These are phyloP conservation scores for Auricularia cornea DNA, from an alignment of 768 basidiomycete genomes.

Conservation along the genomic window DNA sequence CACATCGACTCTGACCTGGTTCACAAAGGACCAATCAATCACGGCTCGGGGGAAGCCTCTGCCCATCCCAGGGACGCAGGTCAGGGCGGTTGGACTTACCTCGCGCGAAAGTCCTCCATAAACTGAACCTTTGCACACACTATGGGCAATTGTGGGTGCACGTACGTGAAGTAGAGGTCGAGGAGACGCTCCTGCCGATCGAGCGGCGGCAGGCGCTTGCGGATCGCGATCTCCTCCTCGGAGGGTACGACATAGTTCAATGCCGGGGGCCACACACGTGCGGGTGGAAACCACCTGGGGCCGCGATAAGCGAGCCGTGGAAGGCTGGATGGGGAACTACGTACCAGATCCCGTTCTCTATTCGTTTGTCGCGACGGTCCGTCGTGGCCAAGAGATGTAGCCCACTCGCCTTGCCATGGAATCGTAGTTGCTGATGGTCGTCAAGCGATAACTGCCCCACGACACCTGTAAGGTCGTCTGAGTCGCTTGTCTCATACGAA, in stretches of 20 bases:
- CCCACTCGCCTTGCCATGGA: conserved; percentile 76
- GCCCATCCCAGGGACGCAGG: background rate
- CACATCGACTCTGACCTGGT: background rate
- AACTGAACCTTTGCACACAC: conserved; percentile 66
- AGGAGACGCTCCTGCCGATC: conserved; percentile 60
- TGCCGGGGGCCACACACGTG: conserved; percentile 83
- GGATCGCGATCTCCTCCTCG: conserved; percentile 2
- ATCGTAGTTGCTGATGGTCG: conserved; percentile 78
- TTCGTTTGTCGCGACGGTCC: conserved; percentile 53
- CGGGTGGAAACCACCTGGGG: conserved; percentile 48
- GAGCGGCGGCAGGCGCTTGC: conserved; percentile 43
- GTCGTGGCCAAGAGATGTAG: conserved; percentile 63
- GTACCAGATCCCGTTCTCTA: conserved; percentile 70
- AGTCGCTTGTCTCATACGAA: conserved; percentile 5
- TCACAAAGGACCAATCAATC: background rate
- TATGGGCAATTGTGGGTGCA: conserved; percentile 73
- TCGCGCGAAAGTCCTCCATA: conserved; percentile 40
- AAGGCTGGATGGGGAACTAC: conserved; percentile 20
- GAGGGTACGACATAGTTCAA: background rate
- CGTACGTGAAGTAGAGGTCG: conserved; percentile 70
- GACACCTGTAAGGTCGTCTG: conserved; percentile 46
- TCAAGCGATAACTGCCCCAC: conserved; percentile 83
- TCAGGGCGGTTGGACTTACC: background rate
- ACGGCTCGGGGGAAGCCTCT: background rate
- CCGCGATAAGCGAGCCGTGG: background rate